phyloP scores from a whole-genome alignment of 2,329 filamentous ascomycete species.

The Elsinoe fawcettii region DNA sequence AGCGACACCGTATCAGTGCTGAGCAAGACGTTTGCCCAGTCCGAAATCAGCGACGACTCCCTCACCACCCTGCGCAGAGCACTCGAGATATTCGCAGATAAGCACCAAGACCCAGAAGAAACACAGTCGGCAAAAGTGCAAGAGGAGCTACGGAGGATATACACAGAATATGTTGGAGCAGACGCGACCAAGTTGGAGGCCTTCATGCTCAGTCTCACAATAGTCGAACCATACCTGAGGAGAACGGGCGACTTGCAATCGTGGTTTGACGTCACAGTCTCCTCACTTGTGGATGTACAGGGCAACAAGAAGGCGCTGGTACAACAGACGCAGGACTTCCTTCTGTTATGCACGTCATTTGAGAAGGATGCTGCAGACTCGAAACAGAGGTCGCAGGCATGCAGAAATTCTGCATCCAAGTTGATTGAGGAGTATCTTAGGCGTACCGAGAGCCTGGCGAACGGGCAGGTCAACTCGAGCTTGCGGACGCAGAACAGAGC shows the following conservation, averaged over 20 bases:
- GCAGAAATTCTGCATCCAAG: conserved; percentile 49
- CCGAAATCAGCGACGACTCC: conserved; percentile 44
- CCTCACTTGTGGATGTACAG: conserved; percentile 49
- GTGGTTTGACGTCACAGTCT: conserved; percentile 63
- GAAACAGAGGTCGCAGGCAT: conserved; percentile 38
- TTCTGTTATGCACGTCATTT: conserved; percentile 57
- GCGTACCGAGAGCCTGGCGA: conserved; percentile 33
- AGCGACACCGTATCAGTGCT: conserved; percentile 39
- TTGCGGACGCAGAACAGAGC: conserved; percentile 35
- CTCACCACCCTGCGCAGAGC: conserved; percentile 55
- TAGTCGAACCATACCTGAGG: conserved; percentile 56
- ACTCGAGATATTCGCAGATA: conserved; percentile 60
- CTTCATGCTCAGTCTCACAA: conserved; percentile 62
- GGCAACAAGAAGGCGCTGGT: conserved; percentile 57
- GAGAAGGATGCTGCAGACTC: conserved; percentile 51
- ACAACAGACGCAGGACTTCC: conserved; percentile 55
- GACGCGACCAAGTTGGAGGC: conserved; percentile 51
- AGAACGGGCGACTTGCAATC: conserved; percentile 55
- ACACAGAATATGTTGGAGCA: conserved; percentile 55
- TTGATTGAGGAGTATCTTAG: conserved; percentile 38
- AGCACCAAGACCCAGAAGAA: conserved; percentile 61
- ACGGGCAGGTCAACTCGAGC: conserved; percentile 23
- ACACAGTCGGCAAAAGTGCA: conserved; percentile 61
- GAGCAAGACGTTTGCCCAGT: conserved; percentile 32
- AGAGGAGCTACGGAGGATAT: conserved; percentile 62